Evolutionary conservation across 371 early-diverging fungal genomes (phyloP), one percentile per base, ranked within the genome.

Genomic region (Mucor velutinosus): DNA sequence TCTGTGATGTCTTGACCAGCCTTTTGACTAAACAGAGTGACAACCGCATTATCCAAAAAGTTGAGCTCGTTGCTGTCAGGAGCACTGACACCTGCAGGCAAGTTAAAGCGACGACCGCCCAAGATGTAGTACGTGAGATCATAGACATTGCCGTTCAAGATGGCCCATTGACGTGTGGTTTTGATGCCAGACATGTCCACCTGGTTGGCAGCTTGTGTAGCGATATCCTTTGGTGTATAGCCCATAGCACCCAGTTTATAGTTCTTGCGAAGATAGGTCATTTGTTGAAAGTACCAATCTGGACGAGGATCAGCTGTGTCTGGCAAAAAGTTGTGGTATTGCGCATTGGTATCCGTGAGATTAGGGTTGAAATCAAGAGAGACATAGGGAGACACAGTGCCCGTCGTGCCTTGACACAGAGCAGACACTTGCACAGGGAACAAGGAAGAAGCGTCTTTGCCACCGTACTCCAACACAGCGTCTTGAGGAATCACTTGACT

Each of bases 361-460:
- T 82, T 82, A 32, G 69, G 49, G 53, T 82, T 75, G 30, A 71
- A 79, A 60, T 82, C 80, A 8, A 79, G 67, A 2, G 76, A 70
- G 1, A 83, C 76, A 53, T 78, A 74, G 4, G 70, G 64, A 6
- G 71, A 70, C 0, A 83, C 79, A 17, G 67, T 58, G 5, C 83
- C 83, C 7, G 71, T 73, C 0, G 73, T 72, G 5, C 83, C 83
- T 65, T 79, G 72, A 59, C 83, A 83, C 3, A 83, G 64, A 14
- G 80, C 83, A 55, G 83, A 91, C 7, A 92, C 86, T 71, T 94
- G 94, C 8, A 92, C 83, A 4, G 94, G 94, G 75, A 94, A 94
- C 55, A 89, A 72, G 62, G 75, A 77, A n/a, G 89, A 85, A 21
- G 89, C 77, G 68, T 92, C 92, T 58, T 80, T 79, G 30, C 93